Evolutionary conservation across 495 filamentous ascomycete species (phyloP).

Genomic region (Astrocystis sublimbata): DNA sequence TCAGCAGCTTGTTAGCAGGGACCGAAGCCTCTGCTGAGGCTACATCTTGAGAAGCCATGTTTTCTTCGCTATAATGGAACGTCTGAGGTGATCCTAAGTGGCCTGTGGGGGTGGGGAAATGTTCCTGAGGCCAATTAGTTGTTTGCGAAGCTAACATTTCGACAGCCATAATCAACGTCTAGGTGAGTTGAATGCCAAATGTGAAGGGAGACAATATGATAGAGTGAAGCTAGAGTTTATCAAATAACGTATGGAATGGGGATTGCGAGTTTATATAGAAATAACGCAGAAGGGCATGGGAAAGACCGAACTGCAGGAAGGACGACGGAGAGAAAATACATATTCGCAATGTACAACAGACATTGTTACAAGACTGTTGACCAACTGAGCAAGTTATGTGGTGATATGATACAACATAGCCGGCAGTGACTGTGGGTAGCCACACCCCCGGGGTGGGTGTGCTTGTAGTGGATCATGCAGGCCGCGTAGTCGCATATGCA

Average conservation of each 20-base stretch:
- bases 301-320: not conserved
- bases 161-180: constrained; percentile 22
- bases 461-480: constrained; percentile 10
- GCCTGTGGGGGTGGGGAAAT: constrained; percentile 39
- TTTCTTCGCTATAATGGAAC: constrained; percentile 20
- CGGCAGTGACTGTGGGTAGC: not conserved
- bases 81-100: constrained; percentile 38
- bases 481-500: constrained; percentile 20
- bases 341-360: not conserved
- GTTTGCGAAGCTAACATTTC: constrained; percentile 43
- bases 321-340: not conserved
- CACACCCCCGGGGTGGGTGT: constrained; percentile 12
- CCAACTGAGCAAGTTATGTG: constrained; percentile 5
- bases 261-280: not conserved
- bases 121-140: constrained; percentile 45
- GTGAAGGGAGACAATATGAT: constrained; percentile 1
- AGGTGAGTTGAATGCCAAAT: not conserved
- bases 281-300: not conserved
- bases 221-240: not conserved
- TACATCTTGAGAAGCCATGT: constrained; percentile 30
- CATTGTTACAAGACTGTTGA: not conserved
- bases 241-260: not conserved
- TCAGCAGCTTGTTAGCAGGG: constrained; percentile 40
- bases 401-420: not conserved
- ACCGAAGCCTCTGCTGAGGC: constrained; percentile 15